Base-by-base conservation (phyloP, 78 protist species). In the Dictyostelium brefeldianum region DNA sequence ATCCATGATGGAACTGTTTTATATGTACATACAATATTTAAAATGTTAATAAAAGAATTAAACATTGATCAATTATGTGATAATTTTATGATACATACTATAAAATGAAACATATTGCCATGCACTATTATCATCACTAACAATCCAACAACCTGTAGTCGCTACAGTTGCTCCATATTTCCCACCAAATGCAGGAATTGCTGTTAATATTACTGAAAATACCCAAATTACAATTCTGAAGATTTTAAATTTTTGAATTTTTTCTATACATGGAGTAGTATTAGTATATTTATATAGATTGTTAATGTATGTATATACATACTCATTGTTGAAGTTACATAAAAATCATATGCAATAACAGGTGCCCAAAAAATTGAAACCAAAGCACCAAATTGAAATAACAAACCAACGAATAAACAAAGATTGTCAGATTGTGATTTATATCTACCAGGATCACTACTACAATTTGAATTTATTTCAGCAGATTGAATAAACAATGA, bases 81-180 rank as follows among this genome's bases (percentile, higher is more conserved):
- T n/a, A n/a, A n/a, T n/a, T n/a, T n/a, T n/a, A n/a, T n/a, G n/a
- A n/a, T n/a, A n/a, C 43, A 36, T 36, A 36, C 43, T 51, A 81
- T 67, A 69, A 64, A 87, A 77, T 9, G 14, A 59, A 5, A 87
- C 20, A 10, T 54, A 64, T 87, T 56, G 92, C 92, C 92, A 87
- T 4, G 69, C 48, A 2, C 46, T 14, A 29, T 22, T 53, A 25
- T 56, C 47, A n/a, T 74, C 77, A 46, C 29, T 6, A 12, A 8
- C 43, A 12, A 87, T 87, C 79, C 78, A 87, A 77, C 92, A 87
- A 31, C 90, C 90, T 36, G 11, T 41, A 15, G 84, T 77, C 0
- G 36, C 25, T 14, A 77, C 53, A 20, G 82, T 51, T 4, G 79
- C 14, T 18, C 25, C 12, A 47, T 77, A 77, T 27, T 74, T 74